These are phyloP conservation scores for Fusarium coffeatum DNA, from an alignment of 2,329 filamentous ascomycete species.

Conservation along the genomic window DNA sequence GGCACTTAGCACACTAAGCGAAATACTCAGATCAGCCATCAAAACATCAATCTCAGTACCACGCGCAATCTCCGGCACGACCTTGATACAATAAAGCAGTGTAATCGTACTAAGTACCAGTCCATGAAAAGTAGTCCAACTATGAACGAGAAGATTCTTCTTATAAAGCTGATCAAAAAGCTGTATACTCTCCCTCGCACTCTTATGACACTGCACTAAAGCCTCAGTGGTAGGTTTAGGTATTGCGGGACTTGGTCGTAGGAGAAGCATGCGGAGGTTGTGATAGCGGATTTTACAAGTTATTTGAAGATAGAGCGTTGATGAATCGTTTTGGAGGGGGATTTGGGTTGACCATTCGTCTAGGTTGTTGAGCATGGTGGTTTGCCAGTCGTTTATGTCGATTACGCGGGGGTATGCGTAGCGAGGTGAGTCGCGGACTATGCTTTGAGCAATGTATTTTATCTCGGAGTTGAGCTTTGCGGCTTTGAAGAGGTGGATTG, in stretches of 20 bases:
- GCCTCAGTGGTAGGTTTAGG: conserved; percentile 57
- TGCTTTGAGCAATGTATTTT: conserved; percentile 67
- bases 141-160: conserved; percentile 58
- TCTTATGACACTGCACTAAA: conserved; percentile 57
- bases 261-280: conserved; percentile 60
- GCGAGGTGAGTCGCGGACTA: conserved; percentile 58
- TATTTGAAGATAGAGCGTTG: conserved; percentile 42
- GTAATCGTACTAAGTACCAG: conserved; percentile 61
- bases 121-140: conserved; percentile 61
- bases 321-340: conserved; percentile 41
- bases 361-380: conserved; percentile 54
- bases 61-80: conserved; percentile 55
- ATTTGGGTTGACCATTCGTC: conserved; percentile 55
- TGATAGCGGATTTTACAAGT: conserved; percentile 61
- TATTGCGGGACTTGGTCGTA: conserved; percentile 64
- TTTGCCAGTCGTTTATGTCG: conserved; percentile 61
- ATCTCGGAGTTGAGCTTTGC: conserved; percentile 66
- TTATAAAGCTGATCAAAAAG: conserved; percentile 58
- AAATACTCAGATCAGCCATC: conserved; percentile 55
- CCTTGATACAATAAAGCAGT: conserved; percentile 63
- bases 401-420: conserved; percentile 62
- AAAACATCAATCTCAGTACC: conserved; percentile 54
- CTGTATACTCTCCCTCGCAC: conserved; percentile 55
- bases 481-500: conserved; percentile 62
- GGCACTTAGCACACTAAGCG: conserved; percentile 61